Evolutionary conservation across 2,329 filamentous ascomycete genomes (phyloP).

Genomic region (Dothideomycetes sp.): DNA sequence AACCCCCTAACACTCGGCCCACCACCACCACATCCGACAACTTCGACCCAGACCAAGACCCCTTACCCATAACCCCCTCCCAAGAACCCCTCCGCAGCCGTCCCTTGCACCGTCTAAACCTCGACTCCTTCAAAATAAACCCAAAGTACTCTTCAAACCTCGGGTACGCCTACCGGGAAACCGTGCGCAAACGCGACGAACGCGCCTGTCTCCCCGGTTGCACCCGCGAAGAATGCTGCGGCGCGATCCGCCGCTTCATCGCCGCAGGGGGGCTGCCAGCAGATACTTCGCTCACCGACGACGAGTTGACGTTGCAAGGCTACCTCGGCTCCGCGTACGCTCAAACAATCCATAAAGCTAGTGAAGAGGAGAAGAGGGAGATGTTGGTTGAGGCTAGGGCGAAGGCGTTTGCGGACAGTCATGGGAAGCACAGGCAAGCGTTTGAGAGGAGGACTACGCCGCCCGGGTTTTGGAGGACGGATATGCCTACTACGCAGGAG

Average conservation of each 20-base stretch:
- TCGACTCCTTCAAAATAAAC: conserved; percentile 77
- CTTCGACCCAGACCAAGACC: no score
- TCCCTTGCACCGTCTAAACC: conserved; percentile 47
- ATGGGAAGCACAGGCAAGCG: conserved; percentile 67
- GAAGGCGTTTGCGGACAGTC: conserved; percentile 61
- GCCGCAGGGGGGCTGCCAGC: conserved; percentile 7
- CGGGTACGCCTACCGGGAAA: conserved; percentile 64
- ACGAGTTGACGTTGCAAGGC: conserved; percentile 39
- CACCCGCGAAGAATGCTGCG: conserved; percentile 67
- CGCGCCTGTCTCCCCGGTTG: conserved; percentile 67
- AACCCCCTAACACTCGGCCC: no score
- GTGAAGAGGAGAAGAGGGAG: conserved; percentile 49
- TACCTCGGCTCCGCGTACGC: conserved; percentile 40
- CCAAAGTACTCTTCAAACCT: conserved; percentile 57
- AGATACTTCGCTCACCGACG: conserved; percentile 19
- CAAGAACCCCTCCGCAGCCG: conserved; percentile 48
- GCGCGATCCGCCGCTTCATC: conserved; percentile 31
- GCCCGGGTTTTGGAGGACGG: conserved; percentile 81
- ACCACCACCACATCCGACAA: no score
- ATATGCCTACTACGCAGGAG: conserved; percentile 86
- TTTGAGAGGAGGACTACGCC: conserved; percentile 65
- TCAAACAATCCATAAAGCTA: neutral
- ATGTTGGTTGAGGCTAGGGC: conserved; percentile 68
- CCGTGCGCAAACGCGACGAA: conserved; percentile 60
- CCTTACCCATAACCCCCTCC: conserved; percentile 23